Percentiles rank a stretch among this genome's conserved stretches.
Evolutionary conservation across 495 filamentous ascomycete species (phyloP).

Genomic region (Penicillium taxi): DNA sequence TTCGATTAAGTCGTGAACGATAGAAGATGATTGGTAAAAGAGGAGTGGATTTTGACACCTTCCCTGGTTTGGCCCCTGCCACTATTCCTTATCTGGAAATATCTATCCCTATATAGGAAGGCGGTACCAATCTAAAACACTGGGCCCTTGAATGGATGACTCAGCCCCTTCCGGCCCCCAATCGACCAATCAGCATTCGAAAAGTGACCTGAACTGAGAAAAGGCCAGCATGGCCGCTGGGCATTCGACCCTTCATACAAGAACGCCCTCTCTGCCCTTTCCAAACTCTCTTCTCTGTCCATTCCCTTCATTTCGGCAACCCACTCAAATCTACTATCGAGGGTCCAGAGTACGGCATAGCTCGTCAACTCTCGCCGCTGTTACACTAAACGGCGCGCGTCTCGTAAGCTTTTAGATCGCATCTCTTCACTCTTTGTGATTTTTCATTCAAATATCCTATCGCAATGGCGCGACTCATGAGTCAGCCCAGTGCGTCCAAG

Average conservation of each 20-base stretch:
- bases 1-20: constrained; percentile 23
- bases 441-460: constrained; percentile 13
- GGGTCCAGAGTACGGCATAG: constrained; percentile 14
- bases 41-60: no score
- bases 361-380: constrained; percentile 16
- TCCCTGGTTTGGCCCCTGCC: constrained; percentile 7
- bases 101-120: constrained; percentile 8
- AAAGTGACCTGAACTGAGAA: constrained; percentile 39
- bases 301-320: constrained; percentile 15
- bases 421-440: constrained; percentile 1
- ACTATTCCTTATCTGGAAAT: constrained; percentile 5
- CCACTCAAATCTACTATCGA: constrained; percentile 3
- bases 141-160: constrained; percentile 13
- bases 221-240: constrained; percentile 44
- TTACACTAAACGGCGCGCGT: constrained; percentile 5
- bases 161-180: constrained; percentile 10
- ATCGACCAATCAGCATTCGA: constrained; percentile 32
- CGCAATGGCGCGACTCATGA: constrained; percentile 43
- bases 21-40: constrained; percentile 1
- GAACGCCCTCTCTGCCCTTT: constrained; percentile 12
- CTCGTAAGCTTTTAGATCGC: constrained; percentile 13
- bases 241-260: constrained; percentile 22
- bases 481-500: constrained; percentile 39
- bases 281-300: constrained; percentile 13
- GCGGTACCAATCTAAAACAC: constrained; percentile 25